Percentiles rank a stretch among this genome's conserved stretches.
Conservation (phyloP, 805 yeast genomes). For the Kuraishia molischiana region DNA sequence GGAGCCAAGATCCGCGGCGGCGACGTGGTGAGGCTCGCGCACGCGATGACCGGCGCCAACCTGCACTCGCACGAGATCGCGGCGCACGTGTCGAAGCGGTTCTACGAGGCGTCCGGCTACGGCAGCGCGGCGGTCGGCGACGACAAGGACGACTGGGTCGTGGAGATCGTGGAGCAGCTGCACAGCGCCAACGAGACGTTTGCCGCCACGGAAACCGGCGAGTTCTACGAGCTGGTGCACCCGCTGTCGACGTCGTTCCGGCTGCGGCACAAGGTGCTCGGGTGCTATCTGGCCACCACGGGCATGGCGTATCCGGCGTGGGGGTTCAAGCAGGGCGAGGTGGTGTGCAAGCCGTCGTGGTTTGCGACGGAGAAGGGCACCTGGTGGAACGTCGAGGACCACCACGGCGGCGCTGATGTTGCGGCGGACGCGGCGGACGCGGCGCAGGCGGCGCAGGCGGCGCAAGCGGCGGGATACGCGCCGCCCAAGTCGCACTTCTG, state of each 20-base stretch:
- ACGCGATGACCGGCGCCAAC: slow-evolving; percentile 52
- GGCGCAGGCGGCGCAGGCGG: too few relatives aligned
- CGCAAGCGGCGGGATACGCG: too few relatives aligned
- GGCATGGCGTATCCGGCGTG: slow-evolving; percentile 82
- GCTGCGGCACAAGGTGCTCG: slow-evolving; percentile 53
- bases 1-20: slow-evolving; percentile 46
- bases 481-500: slow-evolving; percentile 47
- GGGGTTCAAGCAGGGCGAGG: slow-evolving; percentile 97
- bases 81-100: slow-evolving; percentile 45
- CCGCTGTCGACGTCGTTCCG: slow-evolving; percentile 82
- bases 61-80: slow-evolving; percentile 62
- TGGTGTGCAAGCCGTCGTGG: slow-evolving; percentile 51
- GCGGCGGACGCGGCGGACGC: slow-evolving; percentile 19
- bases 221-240: slow-evolving; percentile 48
- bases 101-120: slow-evolving; percentile 62
- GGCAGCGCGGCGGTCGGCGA: slow-evolving; percentile 62
- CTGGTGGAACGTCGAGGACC: slow-evolving; percentile 78
- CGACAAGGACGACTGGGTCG: slow-evolving; percentile 65
- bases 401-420: slow-evolving; percentile 38
- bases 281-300: slow-evolving; percentile 80
- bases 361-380: slow-evolving; percentile 49
- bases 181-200: slow-evolving; percentile 16
- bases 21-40: slow-evolving; percentile 50
- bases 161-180: slow-evolving; percentile 56
- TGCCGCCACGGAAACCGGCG: slow-evolving; percentile 27